Percentiles rank a stretch among this genome's conserved stretches.
phyloP scores from a whole-genome alignment of 805 yeast genomes.

The Myxozyma lipomycoides region DNA sequence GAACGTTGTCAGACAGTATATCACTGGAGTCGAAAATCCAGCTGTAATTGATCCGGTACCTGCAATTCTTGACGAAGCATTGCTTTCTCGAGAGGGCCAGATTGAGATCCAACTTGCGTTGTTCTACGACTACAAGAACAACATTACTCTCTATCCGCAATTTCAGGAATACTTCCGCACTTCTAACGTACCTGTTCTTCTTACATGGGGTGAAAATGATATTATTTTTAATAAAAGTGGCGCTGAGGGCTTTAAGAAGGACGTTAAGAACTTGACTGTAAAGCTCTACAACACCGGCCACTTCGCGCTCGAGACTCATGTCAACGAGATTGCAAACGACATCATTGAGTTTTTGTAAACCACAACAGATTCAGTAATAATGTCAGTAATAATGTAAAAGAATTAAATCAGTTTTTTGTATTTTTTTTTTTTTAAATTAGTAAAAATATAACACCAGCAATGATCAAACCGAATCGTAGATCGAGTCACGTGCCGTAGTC shows the following conservation, averaged over 20 bases:
- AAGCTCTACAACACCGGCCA: slow-evolving; percentile 41
- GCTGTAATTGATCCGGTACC: slow-evolving; percentile 38
- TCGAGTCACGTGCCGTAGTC: too few species aligned
- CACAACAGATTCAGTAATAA: too few species aligned
- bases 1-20: slow-evolving; percentile 33
- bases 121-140: slow-evolving; percentile 40
- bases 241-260: slow-evolving; percentile 41
- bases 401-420: too few species aligned
- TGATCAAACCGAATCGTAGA: too few species aligned
- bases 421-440: too few species aligned
- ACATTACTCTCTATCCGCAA: slow-evolving; percentile 39
- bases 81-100: slow-evolving; percentile 34
- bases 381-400: too few species aligned
- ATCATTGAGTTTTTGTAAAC: slow-evolving; percentile 29
- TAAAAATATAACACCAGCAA: too few species aligned
- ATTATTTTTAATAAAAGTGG: slow-evolving; percentile 39
- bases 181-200: slow-evolving; percentile 39
- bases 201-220: slow-evolving; percentile 45
- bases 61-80: slow-evolving; percentile 35
- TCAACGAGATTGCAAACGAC: slow-evolving; percentile 35
- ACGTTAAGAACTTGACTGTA: slow-evolving; percentile 35
- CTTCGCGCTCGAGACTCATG: slow-evolving; percentile 39
- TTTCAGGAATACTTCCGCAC: slow-evolving; percentile 39
- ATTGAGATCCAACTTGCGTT: slow-evolving; percentile 38
- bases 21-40: slow-evolving; percentile 34